These are phyloP conservation scores for Coemansia sp. DNA, from an alignment of 192 early-diverging fungal genomes.

Conservation along the genomic window DNA sequence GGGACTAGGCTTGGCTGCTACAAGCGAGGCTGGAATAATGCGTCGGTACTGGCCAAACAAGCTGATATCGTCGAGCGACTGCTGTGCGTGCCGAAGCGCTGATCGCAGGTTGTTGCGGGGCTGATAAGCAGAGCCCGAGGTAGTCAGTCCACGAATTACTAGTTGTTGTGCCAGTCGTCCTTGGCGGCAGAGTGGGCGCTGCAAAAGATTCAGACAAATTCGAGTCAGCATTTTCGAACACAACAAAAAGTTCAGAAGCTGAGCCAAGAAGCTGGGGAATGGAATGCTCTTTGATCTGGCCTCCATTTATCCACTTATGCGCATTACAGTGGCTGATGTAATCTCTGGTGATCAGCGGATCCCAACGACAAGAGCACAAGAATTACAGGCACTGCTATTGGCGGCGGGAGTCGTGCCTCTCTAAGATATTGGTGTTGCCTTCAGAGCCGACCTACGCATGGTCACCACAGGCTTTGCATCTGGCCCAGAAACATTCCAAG, in stretches of 20 bases:
- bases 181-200: not conserved
- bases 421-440: too few species aligned
- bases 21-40: constrained; percentile 26
- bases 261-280: not conserved
- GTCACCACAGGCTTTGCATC: too few species aligned
- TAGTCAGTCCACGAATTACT: not conserved
- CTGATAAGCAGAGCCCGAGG: not conserved
- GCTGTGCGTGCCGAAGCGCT: not conserved
- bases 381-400: too few species aligned
- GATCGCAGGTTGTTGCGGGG: constrained; percentile 13
- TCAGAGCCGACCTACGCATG: too few species aligned
- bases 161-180: not conserved
- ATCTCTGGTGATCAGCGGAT: not conserved
- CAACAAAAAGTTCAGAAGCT: not conserved
- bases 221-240: not conserved
- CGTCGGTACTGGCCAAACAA: constrained; percentile 33
- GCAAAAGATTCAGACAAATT: not conserved
- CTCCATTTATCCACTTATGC: not conserved
- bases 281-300: not conserved
- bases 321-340: not conserved
- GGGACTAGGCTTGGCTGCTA: constrained; percentile 20
- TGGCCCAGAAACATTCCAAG: too few species aligned
- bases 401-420: too few species aligned
- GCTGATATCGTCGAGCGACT: not conserved
- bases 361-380: too few species aligned